These are phyloP conservation scores for Stemphylium vesicarium DNA, from an alignment of 2,329 filamentous ascomycete genomes.

Conservation along the genomic window DNA sequence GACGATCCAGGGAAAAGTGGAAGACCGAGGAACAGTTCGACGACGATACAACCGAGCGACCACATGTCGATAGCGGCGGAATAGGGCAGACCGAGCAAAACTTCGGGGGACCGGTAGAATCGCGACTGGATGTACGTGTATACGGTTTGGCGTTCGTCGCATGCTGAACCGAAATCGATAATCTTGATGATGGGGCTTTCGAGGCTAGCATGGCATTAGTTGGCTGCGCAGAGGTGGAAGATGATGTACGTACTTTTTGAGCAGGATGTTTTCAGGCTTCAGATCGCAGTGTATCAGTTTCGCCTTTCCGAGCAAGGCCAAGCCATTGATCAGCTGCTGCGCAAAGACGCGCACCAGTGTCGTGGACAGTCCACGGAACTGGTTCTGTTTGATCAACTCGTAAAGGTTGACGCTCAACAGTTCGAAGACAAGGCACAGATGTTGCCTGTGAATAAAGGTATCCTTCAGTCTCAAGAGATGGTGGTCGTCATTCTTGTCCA, in stretches of 20 bases:
- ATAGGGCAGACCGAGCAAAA: slow-evolving; percentile 92
- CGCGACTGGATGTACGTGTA: slow-evolving; percentile 99
- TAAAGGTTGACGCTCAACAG: slow-evolving; percentile 96
- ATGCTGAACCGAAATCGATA: slow-evolving; percentile 98
- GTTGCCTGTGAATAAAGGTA: slow-evolving; percentile 96
- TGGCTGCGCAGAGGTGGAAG: not conserved
- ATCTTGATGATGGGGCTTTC: slow-evolving; percentile 99
- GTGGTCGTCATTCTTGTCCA: slow-evolving; percentile 99
- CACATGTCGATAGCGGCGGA: slow-evolving; percentile 99
- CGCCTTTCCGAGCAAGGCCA: slow-evolving; percentile 93
- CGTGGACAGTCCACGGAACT: slow-evolving; percentile 95
- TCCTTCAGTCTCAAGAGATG: slow-evolving; percentile 94
- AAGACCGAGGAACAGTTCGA: slow-evolving; percentile 93
- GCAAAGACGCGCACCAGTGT: slow-evolving; percentile 97
- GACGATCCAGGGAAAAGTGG: slow-evolving; percentile 96
- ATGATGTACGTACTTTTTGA: slow-evolving; percentile 75
- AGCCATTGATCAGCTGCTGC: slow-evolving; percentile 90
- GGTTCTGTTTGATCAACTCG: slow-evolving; percentile 99
- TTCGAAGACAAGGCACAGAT: slow-evolving; percentile 96
- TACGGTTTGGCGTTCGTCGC: slow-evolving; percentile 96
- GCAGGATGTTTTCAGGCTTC: slow-evolving; percentile 95
- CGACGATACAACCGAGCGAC: slow-evolving; percentile 97
- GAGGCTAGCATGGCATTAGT: slow-evolving; percentile 59
- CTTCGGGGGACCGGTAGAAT: slow-evolving; percentile 97
- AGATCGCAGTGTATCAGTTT: slow-evolving; percentile 97